Evolutionary conservation across 2,329 filamentous ascomycete species (phyloP).

Genomic region (Fusarium nematophilum): DNA sequence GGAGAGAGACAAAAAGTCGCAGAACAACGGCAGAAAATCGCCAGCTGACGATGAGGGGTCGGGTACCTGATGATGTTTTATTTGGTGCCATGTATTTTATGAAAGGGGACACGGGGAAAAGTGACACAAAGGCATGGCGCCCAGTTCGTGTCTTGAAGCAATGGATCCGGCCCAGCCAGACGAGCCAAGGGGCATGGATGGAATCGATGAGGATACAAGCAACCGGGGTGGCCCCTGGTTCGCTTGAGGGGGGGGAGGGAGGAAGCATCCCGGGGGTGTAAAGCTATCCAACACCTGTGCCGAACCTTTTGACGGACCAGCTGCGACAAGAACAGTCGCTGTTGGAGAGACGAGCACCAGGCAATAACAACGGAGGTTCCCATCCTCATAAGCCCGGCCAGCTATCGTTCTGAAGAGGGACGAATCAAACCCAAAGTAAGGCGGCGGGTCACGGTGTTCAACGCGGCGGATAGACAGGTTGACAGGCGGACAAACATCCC

Average conservation of each 20-base stretch:
- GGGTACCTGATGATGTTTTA: constrained; percentile 46
- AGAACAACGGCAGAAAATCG: constrained; percentile 23
- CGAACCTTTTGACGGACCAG: no score
- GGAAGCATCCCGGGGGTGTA: constrained; percentile 20
- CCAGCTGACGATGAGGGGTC: constrained; percentile 42
- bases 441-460: constrained; percentile 2
- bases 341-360: constrained; percentile 24
- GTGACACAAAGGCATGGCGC: constrained; percentile 45
- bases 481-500: constrained; percentile 28
- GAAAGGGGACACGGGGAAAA: constrained; percentile 47
- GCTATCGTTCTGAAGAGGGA: constrained; percentile 2
- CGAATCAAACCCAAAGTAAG: constrained; percentile 6
- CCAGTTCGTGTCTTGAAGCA: constrained; percentile 48
- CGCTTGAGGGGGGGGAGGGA: constrained; percentile 13
- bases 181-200: constrained; percentile 42
- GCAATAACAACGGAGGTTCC: constrained; percentile 18
- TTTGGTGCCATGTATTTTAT: constrained; percentile 47
- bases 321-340: no score
- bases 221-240: constrained; percentile 34
- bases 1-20: constrained; percentile 24
- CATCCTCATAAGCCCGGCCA: constrained; percentile 6
- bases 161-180: constrained; percentile 44
- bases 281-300: constrained; percentile 28
- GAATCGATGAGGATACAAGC: constrained; percentile 37
- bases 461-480: constrained; percentile 17